Percentiles rank a stretch among this genome's conserved stretches.
phyloP scores from a whole-genome alignment of 2,329 filamentous ascomycete species.

The Fusarium sp. region DNA sequence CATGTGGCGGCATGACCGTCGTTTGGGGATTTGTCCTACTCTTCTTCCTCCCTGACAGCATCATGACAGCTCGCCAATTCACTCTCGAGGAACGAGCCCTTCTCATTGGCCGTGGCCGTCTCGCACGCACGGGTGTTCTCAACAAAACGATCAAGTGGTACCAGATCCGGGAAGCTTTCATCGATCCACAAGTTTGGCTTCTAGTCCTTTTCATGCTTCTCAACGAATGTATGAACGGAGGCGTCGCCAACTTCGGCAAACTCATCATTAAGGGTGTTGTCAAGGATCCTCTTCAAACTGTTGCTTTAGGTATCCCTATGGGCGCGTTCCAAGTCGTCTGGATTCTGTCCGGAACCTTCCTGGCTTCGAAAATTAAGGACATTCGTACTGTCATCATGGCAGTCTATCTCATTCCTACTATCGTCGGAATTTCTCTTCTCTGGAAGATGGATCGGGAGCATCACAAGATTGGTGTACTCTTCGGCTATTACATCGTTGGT shows the following conservation, averaged over 20 bases:
- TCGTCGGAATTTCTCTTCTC: constrained; percentile 59
- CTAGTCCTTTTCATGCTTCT: constrained; percentile 65
- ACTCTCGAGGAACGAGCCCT: constrained; percentile 49
- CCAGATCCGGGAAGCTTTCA: constrained; percentile 61
- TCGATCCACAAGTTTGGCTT: constrained; percentile 64
- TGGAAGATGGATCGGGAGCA: constrained; percentile 58
- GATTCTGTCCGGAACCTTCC: constrained; percentile 62
- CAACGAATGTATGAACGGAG: constrained; percentile 65
- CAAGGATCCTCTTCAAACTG: constrained; percentile 51
- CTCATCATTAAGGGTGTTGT: constrained; percentile 61
- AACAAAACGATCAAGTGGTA: constrained; percentile 60
- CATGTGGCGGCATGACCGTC: constrained; percentile 61
- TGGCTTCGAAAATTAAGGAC: constrained; percentile 62
- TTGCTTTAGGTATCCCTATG: constrained; percentile 63
- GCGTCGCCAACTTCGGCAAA: constrained; percentile 67
- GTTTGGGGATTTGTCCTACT: constrained; percentile 59
- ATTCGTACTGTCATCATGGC: constrained; percentile 63
- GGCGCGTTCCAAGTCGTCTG: constrained; percentile 64
- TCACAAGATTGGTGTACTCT: constrained; percentile 59
- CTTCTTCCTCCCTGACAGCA: constrained; percentile 60
- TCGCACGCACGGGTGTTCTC: constrained; percentile 59
- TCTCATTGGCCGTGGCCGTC: constrained; percentile 71
- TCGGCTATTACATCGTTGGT: constrained; percentile 63
- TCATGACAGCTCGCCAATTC: constrained; percentile 50
- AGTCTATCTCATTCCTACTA: constrained; percentile 61